A percentile compares a stretch with the other conserved stretches of the same genome.
phyloP scores from a whole-genome alignment of 805 yeast species.

The Candida pseudofarinosa region DNA sequence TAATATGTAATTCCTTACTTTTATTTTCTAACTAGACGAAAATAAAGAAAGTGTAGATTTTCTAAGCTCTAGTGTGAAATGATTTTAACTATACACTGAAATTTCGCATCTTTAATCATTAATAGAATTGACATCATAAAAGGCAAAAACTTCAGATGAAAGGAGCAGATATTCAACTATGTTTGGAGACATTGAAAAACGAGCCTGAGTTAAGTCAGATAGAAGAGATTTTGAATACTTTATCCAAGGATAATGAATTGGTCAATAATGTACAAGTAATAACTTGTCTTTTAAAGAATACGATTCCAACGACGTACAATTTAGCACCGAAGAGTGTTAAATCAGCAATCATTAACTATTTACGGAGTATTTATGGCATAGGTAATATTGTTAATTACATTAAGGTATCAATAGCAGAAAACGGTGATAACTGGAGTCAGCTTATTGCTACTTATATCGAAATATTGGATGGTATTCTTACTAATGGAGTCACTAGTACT shows the following conservation, averaged over 20 bases:
- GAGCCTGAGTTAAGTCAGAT: not conserved
- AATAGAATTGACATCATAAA: no score
- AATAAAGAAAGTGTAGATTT: no score
- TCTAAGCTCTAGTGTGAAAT: no score
- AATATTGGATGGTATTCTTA: slow-evolving; percentile 2
- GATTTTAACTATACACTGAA: no score
- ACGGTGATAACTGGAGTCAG: not conserved
- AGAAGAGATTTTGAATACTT: not conserved
- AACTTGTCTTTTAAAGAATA: slow-evolving; percentile 23
- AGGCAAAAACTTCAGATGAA: not conserved
- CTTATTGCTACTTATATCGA: not conserved
- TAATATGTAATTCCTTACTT: no score
- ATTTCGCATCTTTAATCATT: not conserved
- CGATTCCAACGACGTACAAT: slow-evolving; percentile 29
- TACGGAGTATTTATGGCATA: slow-evolving; percentile 26
- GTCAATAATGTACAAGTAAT: slow-evolving; percentile 4
- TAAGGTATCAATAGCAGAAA: not conserved
- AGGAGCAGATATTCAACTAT: not conserved
- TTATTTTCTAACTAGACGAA: no score
- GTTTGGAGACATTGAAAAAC: not conserved
- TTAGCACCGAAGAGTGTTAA: slow-evolving; percentile 13
- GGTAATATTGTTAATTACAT: slow-evolving; percentile 11
- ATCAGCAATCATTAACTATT: slow-evolving; percentile 6
- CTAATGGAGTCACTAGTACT: slow-evolving; percentile 9
- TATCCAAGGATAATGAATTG: not conserved